Evolutionary conservation across 768 basidiomycete species (phyloP).

Genomic region (Hydnomerulius pinastri): DNA sequence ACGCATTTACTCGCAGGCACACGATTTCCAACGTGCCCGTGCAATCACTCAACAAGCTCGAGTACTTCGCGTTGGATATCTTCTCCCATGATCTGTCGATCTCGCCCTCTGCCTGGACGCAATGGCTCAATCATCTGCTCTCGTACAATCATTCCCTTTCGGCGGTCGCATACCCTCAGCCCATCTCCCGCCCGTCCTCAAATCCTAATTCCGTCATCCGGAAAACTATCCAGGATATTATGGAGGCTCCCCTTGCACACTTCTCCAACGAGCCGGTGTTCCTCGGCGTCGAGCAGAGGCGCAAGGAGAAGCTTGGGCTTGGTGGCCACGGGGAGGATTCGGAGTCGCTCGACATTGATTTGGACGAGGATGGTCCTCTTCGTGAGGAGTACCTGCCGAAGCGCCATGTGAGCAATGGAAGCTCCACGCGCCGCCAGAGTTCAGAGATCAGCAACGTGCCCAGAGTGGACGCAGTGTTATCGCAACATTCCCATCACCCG

Average conservation of each 20-base stretch:
- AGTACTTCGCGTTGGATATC: slow-evolving; percentile 69
- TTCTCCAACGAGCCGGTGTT: slow-evolving; percentile 59
- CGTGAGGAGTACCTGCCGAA: slow-evolving; percentile 79
- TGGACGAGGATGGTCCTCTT: slow-evolving; percentile 82
- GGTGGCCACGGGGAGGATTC: slow-evolving; percentile 39
- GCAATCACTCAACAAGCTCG: slow-evolving; percentile 67
- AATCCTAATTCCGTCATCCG: slow-evolving; percentile 72
- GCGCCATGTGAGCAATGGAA: slow-evolving; percentile 45
- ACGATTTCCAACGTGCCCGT: slow-evolving; percentile 78
- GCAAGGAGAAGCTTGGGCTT: slow-evolving; percentile 51
- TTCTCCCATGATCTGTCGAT: slow-evolving; percentile 73
- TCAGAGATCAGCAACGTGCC: slow-evolving; percentile 1
- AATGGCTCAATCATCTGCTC: slow-evolving; percentile 69
- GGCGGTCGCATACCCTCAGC: slow-evolving; percentile 63
- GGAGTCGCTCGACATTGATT: slow-evolving; percentile 69
- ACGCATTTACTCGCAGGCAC: slow-evolving; percentile 52
- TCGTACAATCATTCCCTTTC: slow-evolving; percentile 66
- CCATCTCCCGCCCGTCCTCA: slow-evolving; percentile 74
- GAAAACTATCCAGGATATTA: slow-evolving; percentile 68
- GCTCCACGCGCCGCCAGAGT: slow-evolving; percentile 1
- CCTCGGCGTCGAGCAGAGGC: slow-evolving; percentile 68
- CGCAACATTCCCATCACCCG: slow-evolving; percentile 9
- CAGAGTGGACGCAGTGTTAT: neutral
- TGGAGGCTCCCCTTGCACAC: slow-evolving; percentile 46
- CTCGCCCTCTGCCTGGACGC: slow-evolving; percentile 61